Evolutionary conservation across 2,329 filamentous ascomycete species (phyloP), one percentile per base, ranked within the genome.

Genomic region (Aspergillus versicolor): DNA sequence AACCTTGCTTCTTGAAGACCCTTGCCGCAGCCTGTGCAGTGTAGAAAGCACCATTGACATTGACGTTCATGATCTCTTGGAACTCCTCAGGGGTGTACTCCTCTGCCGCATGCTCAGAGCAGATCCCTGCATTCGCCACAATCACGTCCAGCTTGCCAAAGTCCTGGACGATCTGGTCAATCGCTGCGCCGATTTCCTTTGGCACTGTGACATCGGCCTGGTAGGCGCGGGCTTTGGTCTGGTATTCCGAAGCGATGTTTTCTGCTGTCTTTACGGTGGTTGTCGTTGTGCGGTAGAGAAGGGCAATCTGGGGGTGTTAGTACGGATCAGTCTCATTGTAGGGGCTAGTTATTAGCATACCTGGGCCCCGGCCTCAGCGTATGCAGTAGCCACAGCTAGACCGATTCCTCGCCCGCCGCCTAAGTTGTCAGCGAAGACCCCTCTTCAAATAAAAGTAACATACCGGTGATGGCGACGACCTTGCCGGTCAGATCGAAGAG

Each of bases 91-190:
- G 49, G 0, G 72, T 73, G 57, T 75, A 76, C 24, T 77, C 68
- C 4, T 73, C 69, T 6, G 71, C 73, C 1, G 72, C 55, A 71
- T 64, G 13, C 67, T 43, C 11, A 27, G 21, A 4, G 37, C 24
- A 12, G 7, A 55, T 67, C 1, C 78, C 78, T 0, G 78, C 76
- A 62, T 79, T 80, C 19, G 74, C 77, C 38, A 81, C 70, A 37
- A 80, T 68, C 47, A 81, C 74, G 50, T 78, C 73, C 11, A 81
- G 70, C 34, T 70, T 69, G 15, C 76, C 77, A 63, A 79, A 79
- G 43, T 76, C 74, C 21, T 62, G 56, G 2, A 64, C 66, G 8
- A 77, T 68, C 30, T 70, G 56, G 6, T 71, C 59, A 1, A 79
- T 59, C 1, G 64, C 61, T 1, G 52, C 42, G 41, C 72, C 64